Evolutionary conservation across 805 yeast genomes (phyloP), one percentile per base, ranked within the genome.

Genomic region (Starmerella stellata): DNA sequence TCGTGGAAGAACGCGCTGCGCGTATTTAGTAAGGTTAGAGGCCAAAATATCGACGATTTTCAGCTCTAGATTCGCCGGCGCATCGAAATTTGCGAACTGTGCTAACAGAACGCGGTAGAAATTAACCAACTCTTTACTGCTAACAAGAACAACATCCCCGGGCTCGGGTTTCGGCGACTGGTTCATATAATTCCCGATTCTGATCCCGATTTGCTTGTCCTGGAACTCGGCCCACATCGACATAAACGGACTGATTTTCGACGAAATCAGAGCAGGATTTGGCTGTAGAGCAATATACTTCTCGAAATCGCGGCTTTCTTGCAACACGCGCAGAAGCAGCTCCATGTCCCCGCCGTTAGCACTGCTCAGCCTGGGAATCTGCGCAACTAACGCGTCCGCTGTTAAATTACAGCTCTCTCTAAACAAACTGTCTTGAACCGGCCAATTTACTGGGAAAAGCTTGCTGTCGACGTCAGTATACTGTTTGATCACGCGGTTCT

Each of bases 211-310:
- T 24, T 65, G 54, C 8, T 66, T 62, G 44, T 80, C 83, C 58
- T 90, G 96, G 51, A 81, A 78, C 16, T 73, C 73, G 9, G 90
- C 75, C 95, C 96, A 90, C 13, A 81, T 58, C 30, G 69, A 69
- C 35, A 90, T 62, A 53, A 78, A 81, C 1, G 95, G 95, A 54
- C 81, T 93, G 54, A 90, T 85, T 25, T 75, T 73, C 34, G 63
- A 65, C 30, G 76, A 80, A 40, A 72, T 69, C 37, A 58, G 64
- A n/a, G n/a, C n/a, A n/a, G n/a, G n/a, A n/a, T n/a, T n/a, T 47
- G 58, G 56, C 16, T 60, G 59, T 40, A 66, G 57, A 23, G 62
- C 46, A 4, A 61, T 47, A 46, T 63, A 75, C 43, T 66, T 69
- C 51, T 90, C 98, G 58, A 90, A 90, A 34, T 83, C 93, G 16